phyloP scores from a whole-genome alignment of 163 green algal species.

The Chloromonas sp. region DNA sequence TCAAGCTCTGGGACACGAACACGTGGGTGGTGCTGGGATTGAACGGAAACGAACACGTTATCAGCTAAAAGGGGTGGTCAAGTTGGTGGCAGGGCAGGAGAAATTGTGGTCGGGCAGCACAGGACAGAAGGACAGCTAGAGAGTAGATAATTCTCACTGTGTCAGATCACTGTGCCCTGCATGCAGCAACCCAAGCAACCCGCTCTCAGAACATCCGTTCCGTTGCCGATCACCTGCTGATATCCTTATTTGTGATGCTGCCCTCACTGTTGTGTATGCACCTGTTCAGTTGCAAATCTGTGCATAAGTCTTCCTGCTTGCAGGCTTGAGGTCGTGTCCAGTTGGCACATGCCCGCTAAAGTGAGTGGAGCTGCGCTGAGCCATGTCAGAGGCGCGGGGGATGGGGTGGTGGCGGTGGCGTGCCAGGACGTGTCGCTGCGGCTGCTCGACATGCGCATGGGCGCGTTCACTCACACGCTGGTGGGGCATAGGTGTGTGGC shows the following conservation, averaged over 20 bases:
- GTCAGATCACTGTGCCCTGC: too few relatives aligned
- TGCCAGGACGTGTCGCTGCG: conserved; percentile 42
- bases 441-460: conserved; percentile 70
- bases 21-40: conserved; percentile 9
- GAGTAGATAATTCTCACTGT: too few relatives aligned
- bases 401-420: conserved; percentile 61
- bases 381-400: conserved; percentile 31
- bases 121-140: too few relatives aligned
- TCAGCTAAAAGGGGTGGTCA: neutral
- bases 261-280: too few relatives aligned
- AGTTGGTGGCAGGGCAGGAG: too few relatives aligned
- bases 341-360: conserved; percentile 47
- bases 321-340: conserved; percentile 43
- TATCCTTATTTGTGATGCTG: too few relatives aligned
- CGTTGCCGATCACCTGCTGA: too few relatives aligned
- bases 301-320: neutral
- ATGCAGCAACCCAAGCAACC: too few relatives aligned
- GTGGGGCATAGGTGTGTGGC: conserved; percentile 53
- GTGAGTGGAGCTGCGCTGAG: conserved; percentile 67
- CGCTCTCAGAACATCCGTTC: too few relatives aligned
- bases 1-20: conserved; percentile 86
- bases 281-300: too few relatives aligned
- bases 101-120: too few relatives aligned
- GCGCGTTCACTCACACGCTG: conserved; percentile 70
- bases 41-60: too few relatives aligned